phyloP scores from a whole-genome alignment of 179 eudicot species.

The Vitellaria paradoxa region DNA sequence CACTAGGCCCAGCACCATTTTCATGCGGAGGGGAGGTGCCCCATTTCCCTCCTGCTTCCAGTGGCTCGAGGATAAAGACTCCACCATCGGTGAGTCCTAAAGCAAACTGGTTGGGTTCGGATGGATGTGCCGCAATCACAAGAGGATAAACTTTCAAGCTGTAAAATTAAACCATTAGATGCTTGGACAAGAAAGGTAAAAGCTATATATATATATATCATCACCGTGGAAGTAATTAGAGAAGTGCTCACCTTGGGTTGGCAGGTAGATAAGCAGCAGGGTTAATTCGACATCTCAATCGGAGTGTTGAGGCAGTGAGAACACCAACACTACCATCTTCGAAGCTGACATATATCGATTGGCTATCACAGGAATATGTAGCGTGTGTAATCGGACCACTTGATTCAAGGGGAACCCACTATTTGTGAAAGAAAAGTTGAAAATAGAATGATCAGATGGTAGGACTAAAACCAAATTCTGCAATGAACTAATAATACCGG shows the following conservation, averaged over 20 bases:
- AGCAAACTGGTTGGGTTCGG: slow-evolving; percentile 66
- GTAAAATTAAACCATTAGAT: slow-evolving; percentile 14
- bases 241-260: slow-evolving; percentile 52
- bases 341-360: slow-evolving; percentile 68
- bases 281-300: slow-evolving; percentile 67
- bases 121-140: slow-evolving; percentile 71
- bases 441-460: slow-evolving; percentile 5
- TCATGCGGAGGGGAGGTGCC: slow-evolving; percentile 54
- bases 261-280: slow-evolving; percentile 62
- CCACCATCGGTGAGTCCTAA: slow-evolving; percentile 71
- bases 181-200: neutral
- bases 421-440: slow-evolving; percentile 8
- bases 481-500: neutral
- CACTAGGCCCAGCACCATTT: slow-evolving; percentile 52
- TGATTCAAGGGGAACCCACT: slow-evolving; percentile 83
- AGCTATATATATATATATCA: neutral
- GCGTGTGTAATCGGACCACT: slow-evolving; percentile 81
- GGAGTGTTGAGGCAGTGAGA: slow-evolving; percentile 62
- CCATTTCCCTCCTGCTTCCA: slow-evolving; percentile 71
- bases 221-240: neutral
- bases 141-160: slow-evolving; percentile 55
- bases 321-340: slow-evolving; percentile 76
- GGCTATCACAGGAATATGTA: slow-evolving; percentile 87
- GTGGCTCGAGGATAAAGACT: slow-evolving; percentile 62
- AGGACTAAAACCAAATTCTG: neutral